These are phyloP conservation scores for Xylariaceae sp. DNA, from an alignment of 2,329 filamentous ascomycete species.

Conservation along the genomic window DNA sequence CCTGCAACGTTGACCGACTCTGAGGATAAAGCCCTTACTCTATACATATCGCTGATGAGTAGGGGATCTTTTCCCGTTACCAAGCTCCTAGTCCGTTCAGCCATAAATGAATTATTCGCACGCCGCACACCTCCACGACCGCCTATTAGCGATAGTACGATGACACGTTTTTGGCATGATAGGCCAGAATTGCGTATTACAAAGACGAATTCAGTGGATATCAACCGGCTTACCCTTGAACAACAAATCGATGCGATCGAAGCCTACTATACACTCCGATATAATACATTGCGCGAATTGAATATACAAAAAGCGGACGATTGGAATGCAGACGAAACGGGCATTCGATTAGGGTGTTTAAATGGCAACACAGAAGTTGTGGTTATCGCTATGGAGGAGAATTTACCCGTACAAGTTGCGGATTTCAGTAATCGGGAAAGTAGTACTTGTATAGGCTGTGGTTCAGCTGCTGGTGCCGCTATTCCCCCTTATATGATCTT, in stretches of 20 bases:
- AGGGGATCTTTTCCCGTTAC: background rate
- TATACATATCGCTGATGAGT: background rate
- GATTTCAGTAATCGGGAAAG: background rate
- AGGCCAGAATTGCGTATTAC: background rate
- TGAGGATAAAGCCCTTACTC: background rate
- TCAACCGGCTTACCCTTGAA: background rate
- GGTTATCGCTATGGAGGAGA: background rate
- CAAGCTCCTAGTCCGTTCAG: background rate
- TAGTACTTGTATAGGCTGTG: background rate
- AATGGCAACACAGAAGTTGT: background rate
- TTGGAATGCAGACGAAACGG: background rate
- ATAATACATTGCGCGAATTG: background rate
- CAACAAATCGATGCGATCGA: background rate
- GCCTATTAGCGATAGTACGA: background rate
- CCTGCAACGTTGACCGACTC: background rate
- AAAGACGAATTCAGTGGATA: background rate
- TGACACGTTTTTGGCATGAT: background rate
- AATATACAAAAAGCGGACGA: background rate
- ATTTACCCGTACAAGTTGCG: background rate
- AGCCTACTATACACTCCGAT: background rate
- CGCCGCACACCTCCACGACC: background rate
- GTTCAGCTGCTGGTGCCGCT: background rate
- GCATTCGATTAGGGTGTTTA: background rate
- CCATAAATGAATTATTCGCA: background rate
- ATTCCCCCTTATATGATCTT: background rate